Base-by-base conservation (phyloP, 2,329 filamentous ascomycete genomes). In the Drechmeria coniospora region DNA sequence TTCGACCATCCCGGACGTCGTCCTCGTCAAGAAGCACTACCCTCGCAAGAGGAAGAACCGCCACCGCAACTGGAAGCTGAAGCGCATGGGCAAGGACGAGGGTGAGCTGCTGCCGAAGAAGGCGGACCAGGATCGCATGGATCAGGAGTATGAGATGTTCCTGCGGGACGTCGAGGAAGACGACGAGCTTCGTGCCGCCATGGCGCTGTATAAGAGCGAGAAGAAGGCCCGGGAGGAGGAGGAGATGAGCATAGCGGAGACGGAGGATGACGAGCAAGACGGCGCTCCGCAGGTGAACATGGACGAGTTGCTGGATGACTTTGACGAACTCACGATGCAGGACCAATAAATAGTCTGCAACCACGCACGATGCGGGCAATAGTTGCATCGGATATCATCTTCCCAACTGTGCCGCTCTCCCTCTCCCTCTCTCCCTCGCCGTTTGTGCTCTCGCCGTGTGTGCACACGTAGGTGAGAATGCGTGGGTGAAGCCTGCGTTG, bases 21-120 rank as follows among this genome's bases (percentile, higher is more conserved):
- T 98, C 6, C 67, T 98, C 4, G 83, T 98, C 51, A 95, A 92
- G 83, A 98, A 98, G 56, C 76, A 82, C 65, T 98, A 92, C 57
- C 74, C 79, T 34, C 74, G 81, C 42, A 79, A 79, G 56, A 76
- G 79, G 63, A 92, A 87, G 70, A 57, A 57, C 44, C 77, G 74
- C 62, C 68, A 65, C 53, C 75, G 92, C 41, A 81, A 81, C 64
- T 98, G 90, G 90, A 80, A 79, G 53, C 73, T 98, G 53, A 92
- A 81, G 71, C 83, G 90, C 46, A 87, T 98, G 80, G 68, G 68
- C 39, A 79, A 74, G 56, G 86, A 95, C 37, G 82, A 94, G 50
- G 79, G 79, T 40, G 87, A 94, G 39, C 66, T 92, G 51, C 58
- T 86, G 37, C 81, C 82, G 20, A 77, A 81, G 61, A 83, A 93